Percentiles rank a stretch among this genome's conserved stretches.
Conservation (phyloP, 495 filamentous ascomycete genomes). For the Aspergillus mulundensis region DNA sequence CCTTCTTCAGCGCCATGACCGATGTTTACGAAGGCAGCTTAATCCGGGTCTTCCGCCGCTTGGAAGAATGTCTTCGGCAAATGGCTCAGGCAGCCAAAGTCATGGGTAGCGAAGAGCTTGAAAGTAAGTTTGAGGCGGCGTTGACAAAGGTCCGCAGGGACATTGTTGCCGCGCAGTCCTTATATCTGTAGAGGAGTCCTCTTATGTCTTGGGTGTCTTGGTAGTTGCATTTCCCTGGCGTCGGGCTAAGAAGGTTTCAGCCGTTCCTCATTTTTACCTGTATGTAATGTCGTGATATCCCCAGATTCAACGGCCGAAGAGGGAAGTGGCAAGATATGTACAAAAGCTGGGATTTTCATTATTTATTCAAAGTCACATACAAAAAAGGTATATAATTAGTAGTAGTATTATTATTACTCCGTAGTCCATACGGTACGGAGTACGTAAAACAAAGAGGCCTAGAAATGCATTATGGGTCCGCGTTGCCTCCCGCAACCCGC, state of each 20-base stretch:
- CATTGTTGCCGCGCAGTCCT: slow-evolving; percentile 86
- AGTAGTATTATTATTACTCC: too few relatives aligned
- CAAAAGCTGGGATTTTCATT: neutral
- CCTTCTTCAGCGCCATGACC: slow-evolving; percentile 80
- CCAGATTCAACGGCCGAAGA: neutral
- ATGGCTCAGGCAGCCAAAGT: slow-evolving; percentile 96
- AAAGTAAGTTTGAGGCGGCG: slow-evolving; percentile 80
- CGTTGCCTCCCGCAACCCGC: slow-evolving; percentile 45
- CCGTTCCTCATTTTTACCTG: slow-evolving; percentile 8
- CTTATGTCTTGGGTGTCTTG: slow-evolving; percentile 9
- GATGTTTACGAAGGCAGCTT: slow-evolving; percentile 95
- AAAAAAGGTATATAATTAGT: too few relatives aligned
- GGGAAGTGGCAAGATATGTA: slow-evolving; percentile 9
- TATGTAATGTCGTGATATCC: slow-evolving; percentile 1
- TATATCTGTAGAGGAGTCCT: slow-evolving; percentile 62
- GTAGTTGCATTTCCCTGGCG: slow-evolving; percentile 25
- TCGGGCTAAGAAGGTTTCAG: slow-evolving; percentile 20
- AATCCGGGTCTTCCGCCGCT: slow-evolving; percentile 89
- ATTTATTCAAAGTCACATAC: neutral
- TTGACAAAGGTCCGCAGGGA: slow-evolving; percentile 82
- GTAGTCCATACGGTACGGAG: neutral
- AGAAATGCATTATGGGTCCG: slow-evolving; percentile 23
- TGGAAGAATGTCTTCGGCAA: slow-evolving; percentile 94
- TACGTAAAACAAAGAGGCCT: neutral
- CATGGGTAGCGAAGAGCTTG: slow-evolving; percentile 93